These are phyloP conservation scores for Chaetomium globosum DNA, from an alignment of 2,329 filamentous ascomycete species.

Conservation along the genomic window DNA sequence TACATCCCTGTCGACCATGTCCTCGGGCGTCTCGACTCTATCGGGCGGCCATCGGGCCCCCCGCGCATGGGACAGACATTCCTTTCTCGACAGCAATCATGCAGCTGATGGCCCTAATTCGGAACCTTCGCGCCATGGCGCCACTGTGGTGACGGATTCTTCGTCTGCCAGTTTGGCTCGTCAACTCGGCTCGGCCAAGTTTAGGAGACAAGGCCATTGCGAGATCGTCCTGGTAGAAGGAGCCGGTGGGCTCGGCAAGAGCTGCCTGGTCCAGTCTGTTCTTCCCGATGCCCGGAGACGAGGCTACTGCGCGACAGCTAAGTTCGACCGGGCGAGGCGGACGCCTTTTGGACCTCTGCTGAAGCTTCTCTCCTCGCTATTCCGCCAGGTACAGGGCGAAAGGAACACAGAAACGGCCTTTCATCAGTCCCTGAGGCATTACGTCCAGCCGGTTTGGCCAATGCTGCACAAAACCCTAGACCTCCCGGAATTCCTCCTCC, in stretches of 20 bases:
- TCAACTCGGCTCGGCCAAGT: conserved; percentile 60
- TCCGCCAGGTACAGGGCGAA: conserved; percentile 69
- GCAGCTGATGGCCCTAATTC: conserved; percentile 50
- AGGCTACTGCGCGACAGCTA: conserved; percentile 67
- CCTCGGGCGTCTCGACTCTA: conserved; percentile 50
- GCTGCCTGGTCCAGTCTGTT: conserved; percentile 64
- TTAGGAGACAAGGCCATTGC: conserved; percentile 63
- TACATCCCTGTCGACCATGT: conserved; percentile 51
- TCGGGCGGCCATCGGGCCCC: conserved; percentile 43
- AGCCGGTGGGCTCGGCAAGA: conserved; percentile 66
- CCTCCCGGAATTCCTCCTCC: conserved; percentile 70
- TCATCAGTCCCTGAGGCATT: conserved; percentile 63
- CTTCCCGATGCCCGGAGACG: conserved; percentile 62
- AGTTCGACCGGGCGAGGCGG: conserved; percentile 64
- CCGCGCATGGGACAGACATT: conserved; percentile 56
- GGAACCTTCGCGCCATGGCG: conserved; percentile 48
- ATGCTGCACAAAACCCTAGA: conserved; percentile 63
- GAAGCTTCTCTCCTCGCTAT: conserved; percentile 66
- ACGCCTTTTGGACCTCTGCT: conserved; percentile 65
- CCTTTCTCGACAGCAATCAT: conserved; percentile 54
- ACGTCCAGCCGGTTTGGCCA: conserved; percentile 66
- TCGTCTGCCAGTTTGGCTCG: conserved; percentile 54
- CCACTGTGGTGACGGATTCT: conserved; percentile 46
- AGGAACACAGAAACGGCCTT: conserved; percentile 66
- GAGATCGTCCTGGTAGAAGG: conserved; percentile 66